Base-by-base conservation (phyloP, 768 basidiomycete species). In the Psilocybe cubensis region DNA sequence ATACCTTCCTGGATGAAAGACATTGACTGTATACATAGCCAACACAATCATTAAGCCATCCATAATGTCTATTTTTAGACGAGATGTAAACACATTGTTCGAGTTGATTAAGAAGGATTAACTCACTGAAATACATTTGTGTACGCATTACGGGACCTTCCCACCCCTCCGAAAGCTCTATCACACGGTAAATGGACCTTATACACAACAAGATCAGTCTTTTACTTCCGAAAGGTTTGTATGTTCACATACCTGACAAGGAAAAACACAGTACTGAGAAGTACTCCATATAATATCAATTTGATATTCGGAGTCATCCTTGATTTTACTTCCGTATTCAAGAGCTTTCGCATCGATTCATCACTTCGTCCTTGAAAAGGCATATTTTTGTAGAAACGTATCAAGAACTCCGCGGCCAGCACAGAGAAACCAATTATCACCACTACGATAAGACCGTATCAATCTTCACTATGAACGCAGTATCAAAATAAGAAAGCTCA, bases 211-310 rank as follows among this genome's bases (percentile, higher is more conserved):
- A 4, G 14, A 14, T 14, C 7, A 1, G 5, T 38, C 35, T 38
- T n/a, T 2, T 10, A 12, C 8, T 17, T 5, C 10, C 8, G 14
- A 8, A 38, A 11, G 35, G 35, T 6, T 11, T 38, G 14, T 4
- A 38, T 10, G 20, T 45, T 20, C 9, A 14, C 63, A 18, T 24
- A 64, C 63, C 63, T 58, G 38, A 65, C 56, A 25, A 65, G 62
- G 5, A 65, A 55, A 11, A 55, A 21, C 2, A 41, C 35, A 0
- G 56, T 60, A 50, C 51, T 65, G 33, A 60, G 57, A 3, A 29
- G 24, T 9, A 65, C 35, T 1, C 46, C 61, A 23, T 24, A 58
- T 1, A 49, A 21, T 58, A 65, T 58, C 8, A 20, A 23, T 38
- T 53, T 56, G 7, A 65, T 41, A 2, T 56, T 49, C 1, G n/a